Base-by-base conservation (phyloP, 805 yeast genomes). In the Hanseniaspora osmophila region DNA sequence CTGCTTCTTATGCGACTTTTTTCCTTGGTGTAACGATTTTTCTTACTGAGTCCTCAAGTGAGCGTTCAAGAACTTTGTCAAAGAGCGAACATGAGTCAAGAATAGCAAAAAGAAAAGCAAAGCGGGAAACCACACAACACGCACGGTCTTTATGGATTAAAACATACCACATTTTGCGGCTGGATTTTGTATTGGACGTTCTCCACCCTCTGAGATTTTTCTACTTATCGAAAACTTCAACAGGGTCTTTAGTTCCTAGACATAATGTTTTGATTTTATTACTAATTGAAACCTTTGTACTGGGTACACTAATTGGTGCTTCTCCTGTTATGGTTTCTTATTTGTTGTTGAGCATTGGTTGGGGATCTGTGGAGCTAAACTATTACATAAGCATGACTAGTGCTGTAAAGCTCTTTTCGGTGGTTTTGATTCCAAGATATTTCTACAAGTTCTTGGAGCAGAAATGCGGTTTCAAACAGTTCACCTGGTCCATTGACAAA, bases 31-130 rank as follows among this genome's bases (percentile, higher is more conserved):
- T 57, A 2, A 59, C 65, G 9, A 37, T 57, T 2, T 22, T 48
- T 0, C 41, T 64, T 15, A 77, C 77, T 2, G 94, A 83, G 57
- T 77, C 87, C 2, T 67, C 88, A 51, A 74, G 82, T 13, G 55
- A 59, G 33, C 64, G 67, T 42, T 73, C 82, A 2, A 66, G 78
- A 53, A 56, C 59, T 38, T 72, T 72, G 54, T 73, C 85, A 1
- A 69, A 44, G 27, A 29, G 37, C 16, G 38, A 19, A 13, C 37
- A 7, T 40, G 33, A 33, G 19, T 19, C 12, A 32, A 13, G 15
- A 30, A 39, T 19, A 32, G 5, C 41, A 40, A 29, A 11, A 6
- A 10, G 30, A 46, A 19, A 30, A 43, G 30, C 16, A 37, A 11
- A 27, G 29, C 18, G 35, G 35, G 10, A 13, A 46, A 27, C 38